These are phyloP conservation scores for Ustilago lituana DNA, from an alignment of 1,284 basidiomycete species.

Conservation along the genomic window DNA sequence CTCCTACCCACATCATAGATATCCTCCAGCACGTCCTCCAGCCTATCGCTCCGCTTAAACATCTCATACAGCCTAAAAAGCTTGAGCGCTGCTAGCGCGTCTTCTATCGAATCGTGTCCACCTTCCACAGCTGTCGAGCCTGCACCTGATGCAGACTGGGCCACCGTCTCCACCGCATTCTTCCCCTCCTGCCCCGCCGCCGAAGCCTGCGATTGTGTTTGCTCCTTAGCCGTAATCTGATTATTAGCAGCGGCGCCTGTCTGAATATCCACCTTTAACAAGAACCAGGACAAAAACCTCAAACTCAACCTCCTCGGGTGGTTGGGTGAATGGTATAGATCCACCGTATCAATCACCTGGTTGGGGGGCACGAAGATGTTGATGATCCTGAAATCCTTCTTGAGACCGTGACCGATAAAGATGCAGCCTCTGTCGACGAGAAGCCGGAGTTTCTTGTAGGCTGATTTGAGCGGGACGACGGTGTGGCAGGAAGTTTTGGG, in stretches of 20 bases:
- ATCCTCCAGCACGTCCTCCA: slow-evolving; percentile 87
- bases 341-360: slow-evolving; percentile 96
- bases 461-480: slow-evolving; percentile 90
- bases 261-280: slow-evolving; percentile 90
- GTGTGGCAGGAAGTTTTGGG: slow-evolving; percentile 84
- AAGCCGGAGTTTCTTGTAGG: slow-evolving; percentile 96
- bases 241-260: slow-evolving; percentile 71
- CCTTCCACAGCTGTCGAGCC: slow-evolving; percentile 37
- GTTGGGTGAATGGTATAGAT: slow-evolving; percentile 84
- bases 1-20: slow-evolving; percentile 71
- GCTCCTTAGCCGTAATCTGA: slow-evolving; percentile 29
- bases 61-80: slow-evolving; percentile 85
- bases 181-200: slow-evolving; percentile 7
- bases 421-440: slow-evolving; percentile 94
- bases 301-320: slow-evolving; percentile 88
- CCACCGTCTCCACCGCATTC: slow-evolving; percentile 6
- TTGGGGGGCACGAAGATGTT: slow-evolving; percentile 95
- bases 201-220: slow-evolving; percentile 11
- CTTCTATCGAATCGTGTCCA: slow-evolving; percentile 90
- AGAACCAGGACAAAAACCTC: slow-evolving; percentile 92
- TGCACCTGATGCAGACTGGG: slow-evolving; percentile 15
- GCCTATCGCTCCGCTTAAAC: slow-evolving; percentile 79
- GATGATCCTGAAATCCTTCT: slow-evolving; percentile 99
- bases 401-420: slow-evolving; percentile 97
- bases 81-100: slow-evolving; percentile 86